phyloP scores from a whole-genome alignment of 192 early-diverging fungal species.

The Geranomyces michiganensis region DNA sequence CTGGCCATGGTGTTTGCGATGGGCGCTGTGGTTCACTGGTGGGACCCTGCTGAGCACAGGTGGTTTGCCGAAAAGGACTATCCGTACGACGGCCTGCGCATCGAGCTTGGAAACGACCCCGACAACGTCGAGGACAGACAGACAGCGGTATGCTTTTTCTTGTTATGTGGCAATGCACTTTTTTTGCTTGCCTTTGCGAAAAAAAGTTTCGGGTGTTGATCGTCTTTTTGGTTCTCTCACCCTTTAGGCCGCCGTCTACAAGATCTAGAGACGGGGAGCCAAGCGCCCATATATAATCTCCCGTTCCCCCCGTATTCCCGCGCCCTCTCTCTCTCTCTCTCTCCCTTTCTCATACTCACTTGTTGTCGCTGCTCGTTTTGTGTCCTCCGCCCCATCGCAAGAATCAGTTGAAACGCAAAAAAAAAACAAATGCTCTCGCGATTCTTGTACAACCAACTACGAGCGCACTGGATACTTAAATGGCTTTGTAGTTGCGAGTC shows the following conservation, averaged over 20 bases:
- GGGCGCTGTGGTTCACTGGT: slow-evolving; percentile 34
- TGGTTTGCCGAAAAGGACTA: slow-evolving; percentile 52
- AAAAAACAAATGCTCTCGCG: too few relatives aligned
- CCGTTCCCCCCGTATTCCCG: too few relatives aligned
- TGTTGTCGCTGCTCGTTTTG: too few relatives aligned
- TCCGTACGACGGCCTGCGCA: slow-evolving; percentile 53
- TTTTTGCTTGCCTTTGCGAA: neutral
- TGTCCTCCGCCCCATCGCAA: too few relatives aligned
- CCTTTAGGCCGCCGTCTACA: slow-evolving; percentile 1
- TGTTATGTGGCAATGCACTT: neutral
- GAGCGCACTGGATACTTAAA: too few relatives aligned
- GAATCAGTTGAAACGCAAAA: too few relatives aligned
- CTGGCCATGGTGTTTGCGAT: slow-evolving; percentile 34
- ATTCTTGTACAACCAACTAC: too few relatives aligned
- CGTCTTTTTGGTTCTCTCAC: neutral
- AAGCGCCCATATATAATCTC: too few relatives aligned
- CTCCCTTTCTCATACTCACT: too few relatives aligned
- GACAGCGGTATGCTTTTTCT: slow-evolving; percentile 32
- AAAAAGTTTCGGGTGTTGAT: neutral
- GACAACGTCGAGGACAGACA: slow-evolving; percentile 42
- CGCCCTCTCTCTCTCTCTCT: too few relatives aligned
- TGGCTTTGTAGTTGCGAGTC: too few relatives aligned
- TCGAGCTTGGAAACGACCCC: slow-evolving; percentile 61
- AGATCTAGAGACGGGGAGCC: slow-evolving; percentile 5
- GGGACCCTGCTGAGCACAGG: slow-evolving; percentile 45